Percentiles rank a stretch among this genome's conserved stretches.
phyloP scores from a whole-genome alignment of 1,284 basidiomycete genomes.

The Apiotrichum siamense region DNA sequence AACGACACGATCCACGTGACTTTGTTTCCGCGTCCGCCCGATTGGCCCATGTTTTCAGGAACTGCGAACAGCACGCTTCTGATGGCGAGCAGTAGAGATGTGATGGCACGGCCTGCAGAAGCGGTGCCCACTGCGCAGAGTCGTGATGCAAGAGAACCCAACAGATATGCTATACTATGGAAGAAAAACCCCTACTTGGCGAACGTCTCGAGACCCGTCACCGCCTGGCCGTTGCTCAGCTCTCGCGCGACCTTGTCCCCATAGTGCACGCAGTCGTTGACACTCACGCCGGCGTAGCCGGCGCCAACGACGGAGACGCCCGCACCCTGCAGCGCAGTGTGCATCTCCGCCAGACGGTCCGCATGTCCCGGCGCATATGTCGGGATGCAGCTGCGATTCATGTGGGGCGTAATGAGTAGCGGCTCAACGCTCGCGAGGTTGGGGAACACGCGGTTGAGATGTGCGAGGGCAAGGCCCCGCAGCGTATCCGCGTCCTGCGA shows the following conservation, averaged over 20 bases:
- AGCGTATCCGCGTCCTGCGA: slow-evolving; percentile 19
- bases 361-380: slow-evolving; percentile 70
- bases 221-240: slow-evolving; percentile 16
- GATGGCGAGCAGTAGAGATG: background rate
- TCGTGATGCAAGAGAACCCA: background rate
- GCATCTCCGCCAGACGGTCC: slow-evolving; percentile 61
- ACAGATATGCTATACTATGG: no score
- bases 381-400: slow-evolving; percentile 74
- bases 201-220: slow-evolving; percentile 42
- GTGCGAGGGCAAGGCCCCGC: slow-evolving; percentile 44
- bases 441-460: slow-evolving; percentile 54
- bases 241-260: slow-evolving; percentile 52
- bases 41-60: background rate
- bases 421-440: slow-evolving; percentile 36
- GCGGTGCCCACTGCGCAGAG: background rate
- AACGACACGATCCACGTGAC: background rate
- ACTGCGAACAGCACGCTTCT: background rate
- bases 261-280: slow-evolving; percentile 79
- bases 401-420: slow-evolving; percentile 54
- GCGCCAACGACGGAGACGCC: slow-evolving; percentile 72
- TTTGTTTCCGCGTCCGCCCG: background rate
- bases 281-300: slow-evolving; percentile 79
- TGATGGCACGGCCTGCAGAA: no score
- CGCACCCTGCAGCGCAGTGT: slow-evolving; percentile 51
- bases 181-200: background rate